Conservation (phyloP, 2,329 filamentous ascomycete species). For the Clathrospora elynae region DNA sequence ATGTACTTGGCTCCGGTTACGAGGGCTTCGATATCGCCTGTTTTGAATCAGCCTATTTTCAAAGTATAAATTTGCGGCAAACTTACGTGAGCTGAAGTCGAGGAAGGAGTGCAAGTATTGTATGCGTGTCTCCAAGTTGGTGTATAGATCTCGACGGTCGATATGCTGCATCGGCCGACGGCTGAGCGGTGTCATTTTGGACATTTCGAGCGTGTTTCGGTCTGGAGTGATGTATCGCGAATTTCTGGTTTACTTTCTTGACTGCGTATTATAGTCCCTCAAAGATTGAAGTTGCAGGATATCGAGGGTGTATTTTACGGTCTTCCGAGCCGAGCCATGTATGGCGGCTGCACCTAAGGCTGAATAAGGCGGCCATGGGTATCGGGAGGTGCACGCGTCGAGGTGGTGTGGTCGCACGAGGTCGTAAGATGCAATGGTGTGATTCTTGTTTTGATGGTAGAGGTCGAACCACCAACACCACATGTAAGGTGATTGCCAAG, state of each 20-base stretch:
- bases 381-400: too few species aligned
- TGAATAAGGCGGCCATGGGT: too few species aligned
- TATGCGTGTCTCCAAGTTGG: conserved; percentile 69
- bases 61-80: neutral
- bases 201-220: too few species aligned
- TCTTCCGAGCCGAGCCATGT: too few species aligned
- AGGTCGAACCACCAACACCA: conserved; percentile 19
- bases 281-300: neutral
- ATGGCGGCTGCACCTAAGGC: too few species aligned
- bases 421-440: conserved; percentile 32
- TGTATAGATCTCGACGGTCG: conserved; percentile 73
- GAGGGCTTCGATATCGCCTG: conserved; percentile 72
- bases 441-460: conserved; percentile 14
- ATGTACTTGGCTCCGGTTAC: conserved; percentile 74
- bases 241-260: neutral
- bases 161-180: conserved; percentile 61
- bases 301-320: too few species aligned
- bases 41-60: neutral
- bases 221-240: too few species aligned
- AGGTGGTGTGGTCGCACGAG: conserved; percentile 9
- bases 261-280: neutral
- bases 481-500: neutral
- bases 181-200: conserved; percentile 32
- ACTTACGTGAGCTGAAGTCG: conserved; percentile 72
- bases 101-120: conserved; percentile 76